These are phyloP conservation scores for Populus pruinosa DNA, from an alignment of 345 rosid species.

Conservation along the genomic window DNA sequence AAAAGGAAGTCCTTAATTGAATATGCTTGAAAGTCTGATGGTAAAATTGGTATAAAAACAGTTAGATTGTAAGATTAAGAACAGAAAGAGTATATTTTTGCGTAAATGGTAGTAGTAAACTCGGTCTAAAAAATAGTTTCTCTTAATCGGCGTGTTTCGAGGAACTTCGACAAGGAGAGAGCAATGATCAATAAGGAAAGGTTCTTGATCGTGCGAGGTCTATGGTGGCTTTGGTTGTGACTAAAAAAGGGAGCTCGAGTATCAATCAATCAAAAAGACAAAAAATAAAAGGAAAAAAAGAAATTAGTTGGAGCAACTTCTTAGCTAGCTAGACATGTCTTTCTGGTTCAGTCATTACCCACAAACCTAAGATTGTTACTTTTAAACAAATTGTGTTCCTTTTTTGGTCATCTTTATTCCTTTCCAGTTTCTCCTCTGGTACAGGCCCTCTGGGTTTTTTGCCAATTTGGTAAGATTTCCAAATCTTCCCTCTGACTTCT, in stretches of 20 bases:
- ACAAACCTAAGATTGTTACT: not conserved
- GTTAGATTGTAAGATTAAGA: too few relatives aligned
- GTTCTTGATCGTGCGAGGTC: not conserved
- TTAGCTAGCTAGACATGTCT: not conserved
- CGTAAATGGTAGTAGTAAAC: too few relatives aligned
- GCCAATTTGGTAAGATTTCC: constrained; percentile 20
- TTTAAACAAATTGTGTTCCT: not conserved
- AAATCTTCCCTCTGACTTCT: not conserved
- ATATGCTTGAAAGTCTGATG: too few relatives aligned
- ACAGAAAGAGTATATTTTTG: too few relatives aligned
- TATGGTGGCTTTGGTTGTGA: constrained; percentile 6
- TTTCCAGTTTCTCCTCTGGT: not conserved
- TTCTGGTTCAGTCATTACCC: constrained; percentile 2
- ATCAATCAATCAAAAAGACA: constrained; percentile 35
- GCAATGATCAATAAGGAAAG: constrained; percentile 22
- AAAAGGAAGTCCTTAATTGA: too few relatives aligned
- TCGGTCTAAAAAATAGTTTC: not conserved
- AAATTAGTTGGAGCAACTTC: not conserved
- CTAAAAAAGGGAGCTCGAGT: constrained; percentile 11
- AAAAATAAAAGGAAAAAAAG: not conserved
- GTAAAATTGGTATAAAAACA: too few relatives aligned
- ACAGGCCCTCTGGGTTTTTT: not conserved
- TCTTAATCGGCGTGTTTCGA: constrained; percentile 20
- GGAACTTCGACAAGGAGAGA: not conserved
- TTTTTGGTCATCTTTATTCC: not conserved